These are phyloP conservation scores for Trichoderma sp. DNA, from an alignment of 2,329 filamentous ascomycete species.

Conservation along the genomic window DNA sequence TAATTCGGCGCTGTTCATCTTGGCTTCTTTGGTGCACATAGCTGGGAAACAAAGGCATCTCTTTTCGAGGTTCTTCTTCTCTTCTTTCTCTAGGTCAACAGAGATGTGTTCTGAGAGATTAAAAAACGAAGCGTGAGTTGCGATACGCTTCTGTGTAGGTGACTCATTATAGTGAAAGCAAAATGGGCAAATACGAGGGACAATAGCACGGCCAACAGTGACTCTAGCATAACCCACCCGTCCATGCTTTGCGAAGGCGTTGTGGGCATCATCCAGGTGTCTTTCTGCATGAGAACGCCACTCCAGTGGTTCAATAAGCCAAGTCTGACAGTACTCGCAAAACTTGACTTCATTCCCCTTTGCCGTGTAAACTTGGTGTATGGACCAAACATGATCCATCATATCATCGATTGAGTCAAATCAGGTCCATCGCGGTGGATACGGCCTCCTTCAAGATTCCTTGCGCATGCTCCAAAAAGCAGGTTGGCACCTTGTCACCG, in stretches of 20 bases:
- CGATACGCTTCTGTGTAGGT: not conserved
- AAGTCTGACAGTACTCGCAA: not conserved
- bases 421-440: not conserved
- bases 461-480: not conserved
- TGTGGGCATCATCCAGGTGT: not conserved
- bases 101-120: not conserved
- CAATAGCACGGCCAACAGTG: not conserved
- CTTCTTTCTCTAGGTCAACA: not conserved
- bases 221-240: not conserved
- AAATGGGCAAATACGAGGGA: not conserved
- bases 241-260: not conserved
- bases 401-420: not conserved
- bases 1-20: not conserved
- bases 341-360: not conserved
- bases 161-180: not conserved
- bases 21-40: not conserved
- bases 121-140: not conserved
- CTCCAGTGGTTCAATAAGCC: not conserved
- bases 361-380: not conserved
- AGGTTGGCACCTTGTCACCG: not conserved
- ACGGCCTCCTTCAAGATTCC: not conserved
- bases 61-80: not conserved
- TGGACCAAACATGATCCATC: not conserved
- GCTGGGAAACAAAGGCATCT: not conserved
- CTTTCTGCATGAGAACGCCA: not conserved